These are phyloP conservation scores for Boletus reticuloceps DNA, from an alignment of 768 basidiomycete genomes.

Conservation along the genomic window DNA sequence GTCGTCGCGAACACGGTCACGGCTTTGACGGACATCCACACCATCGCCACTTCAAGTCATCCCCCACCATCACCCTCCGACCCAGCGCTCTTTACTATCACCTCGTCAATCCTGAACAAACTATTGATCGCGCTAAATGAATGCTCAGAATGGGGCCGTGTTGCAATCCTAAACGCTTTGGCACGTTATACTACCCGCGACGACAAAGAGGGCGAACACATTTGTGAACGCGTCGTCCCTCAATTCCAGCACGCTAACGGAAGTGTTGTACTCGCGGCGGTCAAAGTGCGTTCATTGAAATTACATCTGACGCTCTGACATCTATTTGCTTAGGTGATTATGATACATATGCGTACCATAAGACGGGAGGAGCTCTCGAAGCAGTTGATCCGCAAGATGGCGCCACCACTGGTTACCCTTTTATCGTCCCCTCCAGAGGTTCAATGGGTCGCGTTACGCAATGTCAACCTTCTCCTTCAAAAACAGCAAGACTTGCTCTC, in stretches of 20 bases:
- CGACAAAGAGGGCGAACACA: slow-evolving; percentile 96
- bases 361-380: slow-evolving; percentile 79
- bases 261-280: slow-evolving; percentile 93
- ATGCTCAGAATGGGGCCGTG: slow-evolving; percentile 98
- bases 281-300: slow-evolving; percentile 60
- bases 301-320: not conserved
- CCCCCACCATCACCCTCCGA: slow-evolving; percentile 55
- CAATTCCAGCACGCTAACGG: slow-evolving; percentile 98
- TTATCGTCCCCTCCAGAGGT: slow-evolving; percentile 96
- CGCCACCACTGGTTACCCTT: slow-evolving; percentile 91
- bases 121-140: slow-evolving; percentile 94
- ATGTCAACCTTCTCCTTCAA: slow-evolving; percentile 95
- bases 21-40: slow-evolving; percentile 90
- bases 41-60: slow-evolving; percentile 52
- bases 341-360: slow-evolving; percentile 92
- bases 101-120: slow-evolving; percentile 79
- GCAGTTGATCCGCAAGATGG: slow-evolving; percentile 93
- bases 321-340: slow-evolving; percentile 65
- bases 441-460: slow-evolving; percentile 96
- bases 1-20: slow-evolving; percentile 97
- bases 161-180: slow-evolving; percentile 86
- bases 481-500: slow-evolving; percentile 86
- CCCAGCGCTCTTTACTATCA: slow-evolving; percentile 76
- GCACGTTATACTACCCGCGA: slow-evolving; percentile 81
- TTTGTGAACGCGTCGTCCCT: slow-evolving; percentile 96